Base-by-base conservation (phyloP, 257 asterid genomes). In the Nicotiana tabacum region DNA sequence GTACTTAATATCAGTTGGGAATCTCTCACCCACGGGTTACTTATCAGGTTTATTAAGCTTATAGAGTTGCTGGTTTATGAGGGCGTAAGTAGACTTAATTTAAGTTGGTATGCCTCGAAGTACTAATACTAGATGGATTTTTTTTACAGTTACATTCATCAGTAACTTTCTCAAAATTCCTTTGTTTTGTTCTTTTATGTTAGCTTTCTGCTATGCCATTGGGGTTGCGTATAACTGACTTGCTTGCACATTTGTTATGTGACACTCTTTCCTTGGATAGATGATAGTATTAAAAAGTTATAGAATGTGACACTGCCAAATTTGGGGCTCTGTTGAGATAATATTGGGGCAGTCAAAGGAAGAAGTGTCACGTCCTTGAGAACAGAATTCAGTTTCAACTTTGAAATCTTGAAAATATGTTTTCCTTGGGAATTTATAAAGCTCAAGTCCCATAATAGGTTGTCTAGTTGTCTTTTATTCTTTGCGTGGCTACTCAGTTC, bases 51-150 rank as follows among this genome's bases (percentile, higher is more conserved):
- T 82, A 46, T 88, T 84, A 56, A 83, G 85, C 81, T 78, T 88
- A 90, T 88, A 89, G 93, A 90, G 97, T 84, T 86, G 89, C 86
- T 86, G 88, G 83, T 81, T 83, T 85, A 87, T 87, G 76, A 86
- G 85, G 89, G 90, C 85, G 83, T 83, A 84, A 87, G 85, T 86
- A 82, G 87, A 84, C 80, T 83, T 86, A 80, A 82, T 77, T 86
- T 82, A 83, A 88, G 88, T 85, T 87, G 87, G 62, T 74, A 48
- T 84, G 87, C 84, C 87, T 83, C 61, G 15, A 58, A 68, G 77
- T 86, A 86, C 80, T 81, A 70, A 7, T 67, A 65, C 86, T 69
- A 72, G 61, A 72, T 72, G 82, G 79, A 46, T 46, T 61, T 72
- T 74, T 33, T 48, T 24, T 27, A 46, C 39, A 13, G 79, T 48